phyloP scores from a whole-genome alignment of 139 green algal genomes.

The Microglena sp. region DNA sequence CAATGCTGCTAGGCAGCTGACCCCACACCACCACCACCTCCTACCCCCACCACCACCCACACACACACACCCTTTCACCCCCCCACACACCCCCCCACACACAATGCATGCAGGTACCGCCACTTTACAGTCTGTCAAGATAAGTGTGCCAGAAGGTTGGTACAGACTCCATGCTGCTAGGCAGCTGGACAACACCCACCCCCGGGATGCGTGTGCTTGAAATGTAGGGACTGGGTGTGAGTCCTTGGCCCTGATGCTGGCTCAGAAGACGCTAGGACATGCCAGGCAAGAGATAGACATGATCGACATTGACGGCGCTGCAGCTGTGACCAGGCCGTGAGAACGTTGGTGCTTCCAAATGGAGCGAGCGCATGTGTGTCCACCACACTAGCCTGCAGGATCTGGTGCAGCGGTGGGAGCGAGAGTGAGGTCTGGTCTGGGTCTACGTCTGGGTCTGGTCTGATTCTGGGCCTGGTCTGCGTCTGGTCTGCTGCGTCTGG shows the following conservation, averaged over 20 bases:
- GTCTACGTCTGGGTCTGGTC: too few relatives aligned
- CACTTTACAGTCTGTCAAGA: neutral
- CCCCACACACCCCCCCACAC: too few relatives aligned
- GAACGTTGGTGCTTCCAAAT: conserved; percentile 23
- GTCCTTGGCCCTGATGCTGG: conserved; percentile 36
- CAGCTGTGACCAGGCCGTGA: conserved; percentile 18
- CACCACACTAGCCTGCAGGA: conserved; percentile 25
- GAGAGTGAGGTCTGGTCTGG: too few relatives aligned
- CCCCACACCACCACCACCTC: too few relatives aligned
- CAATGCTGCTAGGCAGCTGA: too few relatives aligned
- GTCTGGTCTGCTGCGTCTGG: too few relatives aligned
- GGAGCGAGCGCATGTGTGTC: conserved; percentile 11
- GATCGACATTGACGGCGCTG: conserved; percentile 24
- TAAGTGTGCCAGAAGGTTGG: neutral
- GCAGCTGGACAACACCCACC: neutral
- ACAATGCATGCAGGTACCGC: neutral
- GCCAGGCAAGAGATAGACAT: conserved; percentile 8
- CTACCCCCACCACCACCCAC: too few relatives aligned
- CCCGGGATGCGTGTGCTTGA: conserved; percentile 10
- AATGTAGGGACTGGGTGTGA: conserved; percentile 30
- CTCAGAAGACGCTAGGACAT: conserved; percentile 20
- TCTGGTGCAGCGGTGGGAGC: too few relatives aligned
- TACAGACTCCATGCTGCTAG: conserved; percentile 5
- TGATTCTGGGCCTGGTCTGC: too few relatives aligned
- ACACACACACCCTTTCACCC: too few relatives aligned